phyloP scores from a whole-genome alignment of 2,329 filamentous ascomycete species.

The Nigrospora sphaerica region DNA sequence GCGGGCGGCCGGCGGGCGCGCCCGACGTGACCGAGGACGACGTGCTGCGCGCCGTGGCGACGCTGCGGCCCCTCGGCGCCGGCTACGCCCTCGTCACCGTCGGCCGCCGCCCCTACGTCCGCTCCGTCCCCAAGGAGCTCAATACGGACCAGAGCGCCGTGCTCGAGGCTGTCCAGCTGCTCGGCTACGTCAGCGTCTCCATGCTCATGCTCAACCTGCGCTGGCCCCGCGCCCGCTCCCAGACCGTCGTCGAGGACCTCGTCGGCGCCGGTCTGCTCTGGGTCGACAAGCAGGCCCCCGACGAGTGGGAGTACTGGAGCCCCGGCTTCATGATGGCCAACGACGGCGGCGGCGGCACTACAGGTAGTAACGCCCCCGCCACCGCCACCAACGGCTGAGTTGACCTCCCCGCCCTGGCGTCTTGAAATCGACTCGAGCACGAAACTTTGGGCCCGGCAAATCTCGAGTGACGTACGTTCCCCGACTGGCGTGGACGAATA shows the following conservation, averaged over 20 bases:
- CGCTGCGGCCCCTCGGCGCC: slow-evolving; percentile 78
- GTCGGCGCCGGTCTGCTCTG: slow-evolving; percentile 85
- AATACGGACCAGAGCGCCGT: slow-evolving; percentile 92
- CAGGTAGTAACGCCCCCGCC: too few species aligned
- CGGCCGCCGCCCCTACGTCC: slow-evolving; percentile 78
- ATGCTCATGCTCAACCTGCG: slow-evolving; percentile 82
- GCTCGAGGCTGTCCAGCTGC: slow-evolving; percentile 80
- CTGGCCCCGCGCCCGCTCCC: slow-evolving; percentile 79
- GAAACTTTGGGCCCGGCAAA: too few species aligned
- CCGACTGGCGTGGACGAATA: too few species aligned
- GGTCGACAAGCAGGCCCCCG: slow-evolving; percentile 72
- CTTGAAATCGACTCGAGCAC: too few species aligned
- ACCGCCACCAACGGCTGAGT: too few species aligned
- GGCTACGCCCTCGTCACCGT: slow-evolving; percentile 82
- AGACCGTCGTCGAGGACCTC: slow-evolving; percentile 85
- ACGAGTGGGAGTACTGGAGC: slow-evolving; percentile 92
- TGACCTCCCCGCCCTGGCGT: too few species aligned
- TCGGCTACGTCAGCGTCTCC: slow-evolving; percentile 83
- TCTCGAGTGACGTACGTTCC: too few species aligned
- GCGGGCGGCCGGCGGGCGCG: slow-evolving; percentile 66
- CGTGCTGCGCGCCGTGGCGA: slow-evolving; percentile 80
- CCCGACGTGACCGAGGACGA: slow-evolving; percentile 87
- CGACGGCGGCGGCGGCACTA: slow-evolving; percentile 7
- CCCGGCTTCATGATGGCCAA: slow-evolving; percentile 50
- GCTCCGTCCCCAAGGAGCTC: slow-evolving; percentile 89